phyloP scores from a whole-genome alignment of 192 early-diverging fungal genomes.

The Diversispora epigaea region DNA sequence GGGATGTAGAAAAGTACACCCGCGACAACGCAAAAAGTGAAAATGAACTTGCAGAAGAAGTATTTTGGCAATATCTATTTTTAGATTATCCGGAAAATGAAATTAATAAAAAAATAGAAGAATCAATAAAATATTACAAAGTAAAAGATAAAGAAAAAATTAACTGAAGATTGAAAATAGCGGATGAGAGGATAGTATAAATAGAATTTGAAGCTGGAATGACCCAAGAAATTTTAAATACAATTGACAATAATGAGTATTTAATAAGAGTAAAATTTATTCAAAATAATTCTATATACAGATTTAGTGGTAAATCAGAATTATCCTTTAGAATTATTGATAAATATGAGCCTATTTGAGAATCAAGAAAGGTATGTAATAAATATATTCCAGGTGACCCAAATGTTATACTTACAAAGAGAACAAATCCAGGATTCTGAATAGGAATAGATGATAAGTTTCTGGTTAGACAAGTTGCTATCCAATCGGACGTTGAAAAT shows the following conservation, averaged over 20 bases:
- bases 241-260: conserved; percentile 19
- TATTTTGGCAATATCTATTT: too few species aligned
- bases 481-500: background rate
- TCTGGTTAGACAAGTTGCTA: background rate
- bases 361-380: background rate
- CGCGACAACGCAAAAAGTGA: too few species aligned
- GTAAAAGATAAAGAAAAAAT: too few species aligned
- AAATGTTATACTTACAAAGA: conserved; percentile 7
- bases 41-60: background rate
- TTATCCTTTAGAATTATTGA: background rate
- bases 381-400: conserved; percentile 18
- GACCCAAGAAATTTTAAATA: conserved; percentile 22
- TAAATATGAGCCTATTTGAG: conserved; percentile 6
- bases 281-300: too few species aligned
- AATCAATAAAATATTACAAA: too few species aligned
- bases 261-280: conserved; percentile 24
- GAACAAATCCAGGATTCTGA: background rate
- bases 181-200: too few species aligned
- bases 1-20: too few species aligned
- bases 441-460: background rate
- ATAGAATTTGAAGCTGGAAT: conserved; percentile 12
- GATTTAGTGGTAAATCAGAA: too few species aligned
- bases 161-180: too few species aligned
- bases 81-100: too few species aligned
- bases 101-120: too few species aligned